phyloP scores from a whole-genome alignment of 1,139 yeast species.

The Kodamaea arcana region DNA sequence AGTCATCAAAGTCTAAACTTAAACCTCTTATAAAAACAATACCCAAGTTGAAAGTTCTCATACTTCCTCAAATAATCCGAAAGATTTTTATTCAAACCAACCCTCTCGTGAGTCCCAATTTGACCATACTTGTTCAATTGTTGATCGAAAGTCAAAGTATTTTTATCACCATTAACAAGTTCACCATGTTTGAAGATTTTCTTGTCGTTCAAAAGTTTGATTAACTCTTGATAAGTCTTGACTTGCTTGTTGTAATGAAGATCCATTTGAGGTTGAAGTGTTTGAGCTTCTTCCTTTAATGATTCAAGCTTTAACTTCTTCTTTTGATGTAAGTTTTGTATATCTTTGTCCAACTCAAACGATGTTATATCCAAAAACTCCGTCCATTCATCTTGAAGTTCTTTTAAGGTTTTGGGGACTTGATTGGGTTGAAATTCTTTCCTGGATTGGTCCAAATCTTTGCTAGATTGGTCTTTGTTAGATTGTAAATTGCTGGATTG shows the following conservation, averaged over 20 bases:
- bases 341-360: conserved; percentile 12
- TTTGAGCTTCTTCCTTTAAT: conserved; percentile 14
- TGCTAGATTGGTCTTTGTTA: too few relatives aligned
- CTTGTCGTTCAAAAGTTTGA: conserved; percentile 15
- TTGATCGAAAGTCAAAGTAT: conserved; percentile 4
- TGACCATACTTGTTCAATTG: conserved; percentile 21
- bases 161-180: conserved; percentile 18
- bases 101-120: conserved; percentile 16
- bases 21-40: conserved; percentile 24
- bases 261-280: conserved; percentile 24
- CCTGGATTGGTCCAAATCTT: too few relatives aligned
- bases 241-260: conserved; percentile 20
- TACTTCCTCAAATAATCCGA: conserved; percentile 28
- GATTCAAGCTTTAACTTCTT: conserved; percentile 7
- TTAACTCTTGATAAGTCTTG: conserved; percentile 14
- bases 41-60: conserved; percentile 28
- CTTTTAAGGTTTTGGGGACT: conserved; percentile 2
- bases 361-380: conserved; percentile 20
- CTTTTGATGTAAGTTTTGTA: conserved; percentile 13
- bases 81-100: conserved; percentile 29
- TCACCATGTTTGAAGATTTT: conserved; percentile 34
- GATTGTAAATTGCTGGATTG: too few relatives aligned
- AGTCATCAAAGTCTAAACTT: too few relatives aligned
- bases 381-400: conserved; percentile 20
- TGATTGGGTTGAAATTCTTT: too few relatives aligned